phyloP scores from a whole-genome alignment of 108 stramenopile species.

The Cyclotella atomus region DNA sequence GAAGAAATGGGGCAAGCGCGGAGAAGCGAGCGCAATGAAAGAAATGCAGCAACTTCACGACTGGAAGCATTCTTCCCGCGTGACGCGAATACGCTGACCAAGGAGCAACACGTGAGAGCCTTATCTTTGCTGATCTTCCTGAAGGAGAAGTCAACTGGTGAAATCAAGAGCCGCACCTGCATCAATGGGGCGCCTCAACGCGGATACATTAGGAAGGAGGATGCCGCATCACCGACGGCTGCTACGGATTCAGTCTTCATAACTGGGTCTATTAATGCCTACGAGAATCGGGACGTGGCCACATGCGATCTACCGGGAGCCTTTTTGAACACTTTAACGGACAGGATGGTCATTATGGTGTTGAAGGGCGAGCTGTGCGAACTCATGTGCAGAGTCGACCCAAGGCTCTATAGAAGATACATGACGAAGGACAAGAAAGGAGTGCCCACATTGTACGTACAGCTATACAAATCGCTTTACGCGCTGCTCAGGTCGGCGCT shows the following conservation, averaged over 20 bases:
- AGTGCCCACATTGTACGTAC: constrained; percentile 44
- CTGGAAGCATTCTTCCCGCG: too few relatives aligned
- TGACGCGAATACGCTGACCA: too few relatives aligned
- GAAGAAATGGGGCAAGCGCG: too few relatives aligned
- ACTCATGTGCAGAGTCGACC: background rate
- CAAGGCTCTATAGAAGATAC: background rate
- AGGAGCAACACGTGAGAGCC: too few relatives aligned
- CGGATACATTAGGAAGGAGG: background rate
- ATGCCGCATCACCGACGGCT: constrained; percentile 37
- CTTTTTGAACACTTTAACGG: background rate
- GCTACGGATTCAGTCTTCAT: constrained; percentile 28
- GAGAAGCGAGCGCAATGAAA: too few relatives aligned
- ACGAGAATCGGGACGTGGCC: background rate
- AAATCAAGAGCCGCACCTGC: constrained; percentile 32
- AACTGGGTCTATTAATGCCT: constrained; percentile 8
- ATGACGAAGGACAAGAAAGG: constrained; percentile 9
- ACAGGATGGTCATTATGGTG: constrained; percentile 24
- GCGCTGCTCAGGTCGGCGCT: constrained; percentile 4
- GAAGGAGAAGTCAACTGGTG: too few relatives aligned
- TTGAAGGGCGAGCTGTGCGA: constrained; percentile 5
- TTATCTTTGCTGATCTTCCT: too few relatives aligned
- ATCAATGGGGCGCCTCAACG: background rate
- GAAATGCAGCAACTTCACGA: too few relatives aligned
- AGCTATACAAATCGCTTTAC: constrained; percentile 43
- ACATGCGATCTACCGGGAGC: background rate